Conservation (phyloP, 371 early-diverging fungal species). For the Mycotypha africana region DNA sequence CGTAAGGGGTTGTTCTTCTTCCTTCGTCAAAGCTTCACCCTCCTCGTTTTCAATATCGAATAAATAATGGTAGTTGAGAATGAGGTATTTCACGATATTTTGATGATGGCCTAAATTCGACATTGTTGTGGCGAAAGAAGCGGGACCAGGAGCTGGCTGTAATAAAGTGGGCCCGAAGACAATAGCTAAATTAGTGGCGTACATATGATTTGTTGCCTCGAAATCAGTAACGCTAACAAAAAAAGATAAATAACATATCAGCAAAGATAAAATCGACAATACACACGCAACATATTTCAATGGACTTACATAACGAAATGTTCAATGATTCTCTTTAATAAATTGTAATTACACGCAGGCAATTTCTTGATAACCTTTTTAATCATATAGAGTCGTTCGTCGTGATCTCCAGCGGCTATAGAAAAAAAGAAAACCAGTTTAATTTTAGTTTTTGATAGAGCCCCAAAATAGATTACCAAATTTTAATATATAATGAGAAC, state of each 20-base stretch:
- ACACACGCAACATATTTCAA: no score
- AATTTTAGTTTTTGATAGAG: no score
- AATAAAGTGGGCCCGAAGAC: slow-evolving; percentile 83
- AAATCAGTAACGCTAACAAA: slow-evolving; percentile 67
- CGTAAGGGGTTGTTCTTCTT: no score
- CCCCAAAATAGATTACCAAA: not conserved
- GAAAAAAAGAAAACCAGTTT: not conserved
- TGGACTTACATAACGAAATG: slow-evolving; percentile 65
- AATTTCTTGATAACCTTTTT: slow-evolving; percentile 68
- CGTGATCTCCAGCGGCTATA: slow-evolving; percentile 66
- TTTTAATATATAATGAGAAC: not conserved
- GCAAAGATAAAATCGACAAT: no score
- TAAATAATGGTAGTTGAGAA: slow-evolving; percentile 79
- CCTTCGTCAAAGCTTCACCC: no score
- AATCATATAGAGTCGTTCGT: slow-evolving; percentile 72
- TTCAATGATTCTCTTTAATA: slow-evolving; percentile 70
- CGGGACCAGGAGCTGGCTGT: slow-evolving; percentile 69
- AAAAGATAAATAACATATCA: not conserved
- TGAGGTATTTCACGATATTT: slow-evolving; percentile 75
- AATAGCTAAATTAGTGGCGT: slow-evolving; percentile 79
- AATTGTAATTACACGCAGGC: slow-evolving; percentile 61
- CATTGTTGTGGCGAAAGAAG: slow-evolving; percentile 74
- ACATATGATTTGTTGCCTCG: slow-evolving; percentile 83
- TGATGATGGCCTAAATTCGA: slow-evolving; percentile 78
- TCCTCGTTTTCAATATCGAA: slow-evolving; percentile 75